Conservation (phyloP, 306 rosid species). For the Malus sieversii region DNA sequence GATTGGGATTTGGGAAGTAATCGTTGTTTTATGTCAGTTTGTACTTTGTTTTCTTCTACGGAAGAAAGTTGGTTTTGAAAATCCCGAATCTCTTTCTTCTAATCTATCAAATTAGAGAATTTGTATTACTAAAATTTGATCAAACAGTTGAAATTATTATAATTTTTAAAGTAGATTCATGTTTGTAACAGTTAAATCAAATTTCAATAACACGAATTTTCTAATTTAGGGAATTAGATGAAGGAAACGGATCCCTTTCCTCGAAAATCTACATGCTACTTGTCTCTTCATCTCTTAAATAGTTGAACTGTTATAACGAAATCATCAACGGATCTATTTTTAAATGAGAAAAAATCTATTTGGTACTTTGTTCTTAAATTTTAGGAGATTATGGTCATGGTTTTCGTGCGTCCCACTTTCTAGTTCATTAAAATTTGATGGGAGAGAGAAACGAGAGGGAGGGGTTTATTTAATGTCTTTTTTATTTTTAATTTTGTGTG, state of each 20-base stretch:
- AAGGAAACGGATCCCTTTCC: no score
- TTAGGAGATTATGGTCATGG: neutral
- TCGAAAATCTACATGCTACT: no score
- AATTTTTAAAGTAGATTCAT: rapidly evolving
- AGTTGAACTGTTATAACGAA: no score
- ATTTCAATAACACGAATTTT: no score
- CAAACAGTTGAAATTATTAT: no score
- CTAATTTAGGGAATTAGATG: rapidly evolving
- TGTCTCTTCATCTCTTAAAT: no score
- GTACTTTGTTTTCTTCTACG: constrained; percentile 28
- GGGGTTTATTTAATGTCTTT: no score
- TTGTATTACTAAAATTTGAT: no score
- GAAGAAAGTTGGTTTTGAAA: neutral
- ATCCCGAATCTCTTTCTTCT: neutral
- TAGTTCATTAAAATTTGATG: neutral
- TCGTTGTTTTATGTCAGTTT: constrained; percentile 22
- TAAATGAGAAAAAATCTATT: no score
- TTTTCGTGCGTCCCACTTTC: neutral
- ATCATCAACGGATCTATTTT: no score
- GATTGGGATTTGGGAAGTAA: no score
- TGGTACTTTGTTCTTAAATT: neutral
- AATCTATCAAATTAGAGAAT: rapidly evolving
- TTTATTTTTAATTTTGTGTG: neutral
- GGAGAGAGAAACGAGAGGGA: neutral
- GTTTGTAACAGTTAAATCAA: rapidly evolving